Conservation (phyloP, 1,284 basidiomycete species). For the Ganoderma sinense region DNA sequence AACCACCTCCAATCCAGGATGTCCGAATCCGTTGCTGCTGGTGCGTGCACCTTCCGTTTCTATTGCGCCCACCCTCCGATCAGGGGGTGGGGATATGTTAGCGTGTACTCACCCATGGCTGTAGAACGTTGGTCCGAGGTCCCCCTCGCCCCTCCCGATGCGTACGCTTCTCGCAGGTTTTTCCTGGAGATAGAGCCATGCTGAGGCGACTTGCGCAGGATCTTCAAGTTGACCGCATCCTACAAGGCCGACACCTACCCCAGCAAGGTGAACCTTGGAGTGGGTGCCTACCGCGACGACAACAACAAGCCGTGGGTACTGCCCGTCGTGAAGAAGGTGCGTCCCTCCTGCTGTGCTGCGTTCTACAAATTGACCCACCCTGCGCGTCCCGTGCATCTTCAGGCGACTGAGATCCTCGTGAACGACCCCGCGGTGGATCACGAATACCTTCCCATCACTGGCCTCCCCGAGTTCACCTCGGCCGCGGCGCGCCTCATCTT, state of each 20-base stretch:
- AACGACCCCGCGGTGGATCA: constrained; percentile 84
- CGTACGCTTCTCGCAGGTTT: constrained; percentile 38
- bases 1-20: constrained; percentile 36
- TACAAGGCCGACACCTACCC: constrained; percentile 86
- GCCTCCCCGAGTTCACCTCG: constrained; percentile 82
- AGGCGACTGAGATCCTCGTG: constrained; percentile 82
- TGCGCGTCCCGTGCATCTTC: constrained; percentile 15
- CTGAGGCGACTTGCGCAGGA: constrained; percentile 56
- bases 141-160: constrained; percentile 84
- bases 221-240: constrained; percentile 91
- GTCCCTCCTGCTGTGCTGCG: constrained; percentile 24
- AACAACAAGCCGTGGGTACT: constrained; percentile 89
- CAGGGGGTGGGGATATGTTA: constrained; percentile 16
- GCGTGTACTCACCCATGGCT: constrained; percentile 17
- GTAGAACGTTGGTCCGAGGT: constrained; percentile 77
- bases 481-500: constrained; percentile 87
- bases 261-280: constrained; percentile 92
- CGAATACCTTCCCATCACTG: constrained; percentile 94
- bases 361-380: not conserved
- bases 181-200: not conserved
- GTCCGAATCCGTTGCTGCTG: constrained; percentile 47
- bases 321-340: constrained; percentile 90
- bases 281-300: constrained; percentile 91
- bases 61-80: constrained; percentile 15
- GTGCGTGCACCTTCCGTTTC: constrained; percentile 41